Evolutionary conservation across 192 early-diverging fungal species (phyloP), one percentile per base, ranked within the genome.

Genomic region (Entomortierella beljakovae): DNA sequence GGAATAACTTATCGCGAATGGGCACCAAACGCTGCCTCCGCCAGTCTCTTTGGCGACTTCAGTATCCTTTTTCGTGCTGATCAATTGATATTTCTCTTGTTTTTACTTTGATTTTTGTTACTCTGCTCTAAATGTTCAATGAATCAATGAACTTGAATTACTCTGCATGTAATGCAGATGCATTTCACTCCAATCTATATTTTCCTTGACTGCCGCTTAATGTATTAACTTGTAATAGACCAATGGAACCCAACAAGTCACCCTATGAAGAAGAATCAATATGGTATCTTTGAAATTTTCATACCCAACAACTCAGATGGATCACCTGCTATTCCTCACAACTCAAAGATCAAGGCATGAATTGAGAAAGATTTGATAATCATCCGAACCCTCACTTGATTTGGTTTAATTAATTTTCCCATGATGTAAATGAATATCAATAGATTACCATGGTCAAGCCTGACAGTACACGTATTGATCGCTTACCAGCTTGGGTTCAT

Each of bases 1-100:
- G 87, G 84, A 25, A 91, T 97, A 54, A 66, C 85, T 6, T 99
- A 97, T 83, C 85, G 94, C n/a, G 97, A 99, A 82, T 99, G 96
- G 96, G 96, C 96, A 37, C 97, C 97, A 8, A 90, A 90, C 49
- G 96, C 92, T 9, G 73, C 61, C 18, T 76, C 80, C 29, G 96
- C 96, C 23, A 91, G 82, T 61, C 86, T 99, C 34, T 87, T 97
- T 66, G 97, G 97, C 37, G 96, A 98, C 43, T 99, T 99, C 82
- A 99, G 93, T 94, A 85, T 49, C 54, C 10, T 31, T 20, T 6
- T 32, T 31, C 56, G 56, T 60, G 58, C n/a, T 40, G 23, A 20
- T 42, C n/a, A 23, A 23, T 43, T 58, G 40, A n/a, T n/a, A n/a
- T n/a, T n/a, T 26, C 20, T 20, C 23, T 29, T 46, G 3, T 60